phyloP scores from a whole-genome alignment of 352 stramenopile genomes.

The Phytophthora crassamura region DNA sequence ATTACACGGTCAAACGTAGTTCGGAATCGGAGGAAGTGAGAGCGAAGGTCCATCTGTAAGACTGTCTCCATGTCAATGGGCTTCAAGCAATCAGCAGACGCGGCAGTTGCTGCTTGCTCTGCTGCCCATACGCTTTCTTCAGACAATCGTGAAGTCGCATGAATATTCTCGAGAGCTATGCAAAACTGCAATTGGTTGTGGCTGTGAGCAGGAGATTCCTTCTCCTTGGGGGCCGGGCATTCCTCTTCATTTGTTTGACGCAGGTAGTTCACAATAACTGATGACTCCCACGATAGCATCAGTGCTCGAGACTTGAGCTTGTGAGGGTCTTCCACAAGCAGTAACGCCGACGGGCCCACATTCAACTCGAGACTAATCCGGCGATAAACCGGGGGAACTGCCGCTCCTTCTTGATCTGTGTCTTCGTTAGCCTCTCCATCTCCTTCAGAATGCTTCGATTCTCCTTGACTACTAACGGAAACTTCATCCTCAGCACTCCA shows the following conservation, averaged over 20 bases:
- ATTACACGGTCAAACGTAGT: slow-evolving; percentile 81
- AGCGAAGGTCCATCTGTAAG: slow-evolving; percentile 73
- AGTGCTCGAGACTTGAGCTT: slow-evolving; percentile 76
- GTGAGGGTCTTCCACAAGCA: slow-evolving; percentile 79
- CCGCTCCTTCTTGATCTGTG: slow-evolving; percentile 9
- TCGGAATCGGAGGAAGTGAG: slow-evolving; percentile 66
- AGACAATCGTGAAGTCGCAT: slow-evolving; percentile 78
- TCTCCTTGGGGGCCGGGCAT: slow-evolving; percentile 17
- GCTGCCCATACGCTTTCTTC: slow-evolving; percentile 74
- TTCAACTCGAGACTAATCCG: slow-evolving; percentile 64
- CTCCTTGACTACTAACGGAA: slow-evolving; percentile 31
- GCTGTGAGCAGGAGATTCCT: slow-evolving; percentile 31
- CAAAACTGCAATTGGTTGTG: slow-evolving; percentile 73
- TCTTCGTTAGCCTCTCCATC: slow-evolving; percentile 7
- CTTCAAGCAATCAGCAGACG: slow-evolving; percentile 80
- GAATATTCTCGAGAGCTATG: slow-evolving; percentile 68
- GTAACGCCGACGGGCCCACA: slow-evolving; percentile 66
- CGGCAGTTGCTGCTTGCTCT: slow-evolving; percentile 44
- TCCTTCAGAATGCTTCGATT: slow-evolving; percentile 5
- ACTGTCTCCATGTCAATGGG: slow-evolving; percentile 73
- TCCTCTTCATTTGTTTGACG: slow-evolving; percentile 50
- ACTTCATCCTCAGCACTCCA: slow-evolving; percentile 34
- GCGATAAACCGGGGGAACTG: slow-evolving; percentile 42
- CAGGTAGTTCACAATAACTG: slow-evolving; percentile 68
- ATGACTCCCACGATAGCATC: slow-evolving; percentile 84